These are phyloP conservation scores for Sarocladium oryzae DNA, from an alignment of 2,329 filamentous ascomycete genomes.

Conservation along the genomic window DNA sequence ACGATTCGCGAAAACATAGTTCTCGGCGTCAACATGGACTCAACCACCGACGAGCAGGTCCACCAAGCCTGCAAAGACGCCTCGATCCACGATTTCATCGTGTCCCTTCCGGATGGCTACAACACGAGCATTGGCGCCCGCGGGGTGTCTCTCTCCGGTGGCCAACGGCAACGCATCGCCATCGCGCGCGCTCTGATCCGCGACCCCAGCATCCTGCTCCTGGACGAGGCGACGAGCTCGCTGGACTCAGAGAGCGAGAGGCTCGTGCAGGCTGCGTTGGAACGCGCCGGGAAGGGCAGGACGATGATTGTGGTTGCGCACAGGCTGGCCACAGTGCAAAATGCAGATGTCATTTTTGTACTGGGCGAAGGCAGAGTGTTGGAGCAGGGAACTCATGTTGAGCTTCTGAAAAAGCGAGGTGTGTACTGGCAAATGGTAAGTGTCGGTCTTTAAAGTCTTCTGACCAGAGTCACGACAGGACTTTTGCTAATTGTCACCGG, in stretches of 20 bases:
- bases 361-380: slow-evolving; percentile 56
- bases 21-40: slow-evolving; percentile 51
- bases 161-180: slow-evolving; percentile 63
- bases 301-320: slow-evolving; percentile 75
- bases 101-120: slow-evolving; percentile 60
- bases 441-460: background rate
- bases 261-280: slow-evolving; percentile 61
- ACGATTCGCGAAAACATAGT: slow-evolving; percentile 65
- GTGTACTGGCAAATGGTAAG: slow-evolving; percentile 54
- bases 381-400: slow-evolving; percentile 46
- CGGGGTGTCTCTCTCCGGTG: slow-evolving; percentile 62
- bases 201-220: slow-evolving; percentile 57
- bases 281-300: slow-evolving; percentile 51
- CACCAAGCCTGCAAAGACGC: slow-evolving; percentile 52
- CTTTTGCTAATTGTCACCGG: slow-evolving; percentile 17
- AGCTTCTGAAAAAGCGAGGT: slow-evolving; percentile 44
- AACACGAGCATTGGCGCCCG: slow-evolving; percentile 60
- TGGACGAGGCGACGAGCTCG: slow-evolving; percentile 68
- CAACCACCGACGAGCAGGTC: slow-evolving; percentile 45
- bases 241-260: slow-evolving; percentile 58
- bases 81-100: slow-evolving; percentile 65
- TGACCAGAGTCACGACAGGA: no score
- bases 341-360: slow-evolving; percentile 75
- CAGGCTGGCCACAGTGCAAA: slow-evolving; percentile 68
- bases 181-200: slow-evolving; percentile 65